Conservation (phyloP, 2,329 filamentous ascomycete species). For the Rutstroemia sp. region DNA sequence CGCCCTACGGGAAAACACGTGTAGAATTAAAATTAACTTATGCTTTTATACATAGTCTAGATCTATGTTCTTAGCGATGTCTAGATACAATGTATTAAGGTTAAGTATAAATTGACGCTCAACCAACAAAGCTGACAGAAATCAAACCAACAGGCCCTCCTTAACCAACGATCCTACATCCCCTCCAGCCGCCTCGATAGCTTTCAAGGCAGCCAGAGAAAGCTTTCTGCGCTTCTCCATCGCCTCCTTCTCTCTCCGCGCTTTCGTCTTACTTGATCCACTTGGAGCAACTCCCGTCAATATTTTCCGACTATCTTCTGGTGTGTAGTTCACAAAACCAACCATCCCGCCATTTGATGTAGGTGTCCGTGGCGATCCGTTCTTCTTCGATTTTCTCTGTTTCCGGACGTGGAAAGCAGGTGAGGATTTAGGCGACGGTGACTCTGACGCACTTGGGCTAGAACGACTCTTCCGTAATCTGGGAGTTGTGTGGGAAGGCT, state of each 20-base stretch:
- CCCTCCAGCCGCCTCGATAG: slow-evolving; percentile 63
- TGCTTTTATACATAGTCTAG: not conserved
- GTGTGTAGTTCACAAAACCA: slow-evolving; percentile 86
- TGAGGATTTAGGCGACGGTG: slow-evolving; percentile 10
- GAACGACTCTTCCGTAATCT: slow-evolving; percentile 6
- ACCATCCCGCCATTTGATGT: slow-evolving; percentile 31
- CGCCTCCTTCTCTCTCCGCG: slow-evolving; percentile 82
- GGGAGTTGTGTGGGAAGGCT: not conserved
- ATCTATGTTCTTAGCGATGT: not conserved
- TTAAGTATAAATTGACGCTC: not conserved
- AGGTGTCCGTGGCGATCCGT: slow-evolving; percentile 32
- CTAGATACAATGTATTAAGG: not conserved
- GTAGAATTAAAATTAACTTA: not conserved
- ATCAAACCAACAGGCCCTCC: slow-evolving; percentile 41
- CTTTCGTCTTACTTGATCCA: slow-evolving; percentile 89
- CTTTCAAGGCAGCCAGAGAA: slow-evolving; percentile 60
- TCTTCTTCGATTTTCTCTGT: slow-evolving; percentile 16
- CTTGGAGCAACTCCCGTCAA: slow-evolving; percentile 87
- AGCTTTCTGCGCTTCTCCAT: slow-evolving; percentile 64
- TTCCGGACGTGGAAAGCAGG: slow-evolving; percentile 21
- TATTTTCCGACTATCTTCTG: slow-evolving; percentile 68
- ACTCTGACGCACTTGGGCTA: slow-evolving; percentile 14
- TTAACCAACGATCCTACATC: slow-evolving; percentile 49
- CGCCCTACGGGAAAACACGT: too few relatives aligned
- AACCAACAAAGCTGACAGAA: not conserved